phyloP scores from a whole-genome alignment of 371 early-diverging fungal genomes.

The Mucor piriformis region DNA sequence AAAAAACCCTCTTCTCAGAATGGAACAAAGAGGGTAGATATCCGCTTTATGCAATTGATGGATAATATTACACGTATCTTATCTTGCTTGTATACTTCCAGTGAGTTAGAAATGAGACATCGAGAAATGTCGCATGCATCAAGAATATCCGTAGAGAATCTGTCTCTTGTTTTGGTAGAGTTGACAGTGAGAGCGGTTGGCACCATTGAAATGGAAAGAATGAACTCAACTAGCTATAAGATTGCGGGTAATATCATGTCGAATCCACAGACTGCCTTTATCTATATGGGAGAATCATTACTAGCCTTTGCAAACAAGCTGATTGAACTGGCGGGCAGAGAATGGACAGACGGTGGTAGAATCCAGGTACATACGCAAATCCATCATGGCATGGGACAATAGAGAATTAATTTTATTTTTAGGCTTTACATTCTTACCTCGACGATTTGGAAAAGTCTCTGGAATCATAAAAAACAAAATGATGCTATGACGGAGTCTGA shows the following conservation, averaged over 20 bases:
- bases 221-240: not conserved
- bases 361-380: constrained; percentile 29
- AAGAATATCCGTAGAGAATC: constrained; percentile 25
- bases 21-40: constrained; percentile 28
- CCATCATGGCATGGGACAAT: not conserved
- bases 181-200: constrained; percentile 39
- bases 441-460: constrained; percentile 9
- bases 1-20: not conserved
- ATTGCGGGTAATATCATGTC: constrained; percentile 43
- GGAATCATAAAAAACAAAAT: not conserved
- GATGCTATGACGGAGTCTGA: too few relatives aligned
- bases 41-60: constrained; percentile 45
- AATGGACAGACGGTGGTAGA: constrained; percentile 28
- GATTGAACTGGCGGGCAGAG: constrained; percentile 42
- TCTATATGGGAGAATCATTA: constrained; percentile 44
- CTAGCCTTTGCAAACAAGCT: constrained; percentile 41
- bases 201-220: constrained; percentile 39
- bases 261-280: constrained; percentile 31
- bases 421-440: constrained; percentile 8
- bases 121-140: not conserved
- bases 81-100: constrained; percentile 27
- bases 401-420: not conserved
- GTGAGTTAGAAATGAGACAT: constrained; percentile 22
- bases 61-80: constrained; percentile 42
- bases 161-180: constrained; percentile 40